Evolutionary conservation across 208 protist genomes (phyloP).

Genomic region (Leishmania gerbilli): DNA sequence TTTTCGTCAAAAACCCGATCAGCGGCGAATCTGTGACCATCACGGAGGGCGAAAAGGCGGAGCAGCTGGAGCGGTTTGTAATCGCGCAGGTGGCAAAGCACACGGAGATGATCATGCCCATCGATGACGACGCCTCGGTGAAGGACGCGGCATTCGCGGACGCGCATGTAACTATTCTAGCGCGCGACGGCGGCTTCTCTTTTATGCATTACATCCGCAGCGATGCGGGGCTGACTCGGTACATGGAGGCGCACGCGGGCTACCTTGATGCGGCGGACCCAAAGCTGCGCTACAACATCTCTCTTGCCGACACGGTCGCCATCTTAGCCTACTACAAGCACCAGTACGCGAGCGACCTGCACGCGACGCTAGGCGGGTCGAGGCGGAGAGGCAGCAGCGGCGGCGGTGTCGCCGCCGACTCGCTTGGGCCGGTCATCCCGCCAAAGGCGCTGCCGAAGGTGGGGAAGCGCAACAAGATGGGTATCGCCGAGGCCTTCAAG

Average conservation of each 20-base stretch:
- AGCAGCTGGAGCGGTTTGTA: slow-evolving; percentile 66
- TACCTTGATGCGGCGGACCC: slow-evolving; percentile 32
- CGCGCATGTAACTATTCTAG: slow-evolving; percentile 87
- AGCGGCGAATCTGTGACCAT: slow-evolving; percentile 85
- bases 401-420: not conserved
- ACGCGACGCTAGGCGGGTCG: slow-evolving; percentile 10
- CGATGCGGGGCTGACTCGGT: slow-evolving; percentile 46
- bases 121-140: slow-evolving; percentile 58
- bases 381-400: slow-evolving; percentile 1
- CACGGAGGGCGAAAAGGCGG: slow-evolving; percentile 45
- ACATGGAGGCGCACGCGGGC: slow-evolving; percentile 62
- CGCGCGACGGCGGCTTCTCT: slow-evolving; percentile 81
- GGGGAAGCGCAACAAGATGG: slow-evolving; percentile 41
- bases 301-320: slow-evolving; percentile 79
- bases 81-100: slow-evolving; percentile 64
- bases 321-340: slow-evolving; percentile 80
- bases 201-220: slow-evolving; percentile 57
- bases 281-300: slow-evolving; percentile 72
- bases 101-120: slow-evolving; percentile 77
- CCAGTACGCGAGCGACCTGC: slow-evolving; percentile 42
- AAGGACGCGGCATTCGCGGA: slow-evolving; percentile 58
- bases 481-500: slow-evolving; percentile 59
- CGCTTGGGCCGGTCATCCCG: slow-evolving; percentile 48
- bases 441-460: slow-evolving; percentile 53
- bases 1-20: slow-evolving; percentile 90